Conservation (phyloP, 352 stramenopile genomes). For the Globisporangium cystogenes region DNA sequence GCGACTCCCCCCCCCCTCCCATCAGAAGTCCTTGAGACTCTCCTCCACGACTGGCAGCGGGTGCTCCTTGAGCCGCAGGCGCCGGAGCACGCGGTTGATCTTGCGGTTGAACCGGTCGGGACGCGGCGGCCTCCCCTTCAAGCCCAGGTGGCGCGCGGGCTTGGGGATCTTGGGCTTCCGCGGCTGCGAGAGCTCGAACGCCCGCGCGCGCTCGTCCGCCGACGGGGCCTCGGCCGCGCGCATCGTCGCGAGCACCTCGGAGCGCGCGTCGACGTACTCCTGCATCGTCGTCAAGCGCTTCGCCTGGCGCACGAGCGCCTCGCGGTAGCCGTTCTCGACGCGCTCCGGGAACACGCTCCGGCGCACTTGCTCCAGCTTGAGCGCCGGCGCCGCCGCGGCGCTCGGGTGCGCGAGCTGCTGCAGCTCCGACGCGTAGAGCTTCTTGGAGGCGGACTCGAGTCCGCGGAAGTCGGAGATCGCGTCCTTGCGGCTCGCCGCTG, state of each 20-base stretch:
- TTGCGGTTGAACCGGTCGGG: slow-evolving; percentile 73
- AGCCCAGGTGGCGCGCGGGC: slow-evolving; percentile 23
- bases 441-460: slow-evolving; percentile 28
- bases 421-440: slow-evolving; percentile 24
- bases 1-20: neutral
- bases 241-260: slow-evolving; percentile 42
- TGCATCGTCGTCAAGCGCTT: slow-evolving; percentile 41
- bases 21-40: slow-evolving; percentile 57
- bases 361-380: slow-evolving; percentile 48
- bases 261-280: slow-evolving; percentile 50
- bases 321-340: slow-evolving; percentile 42
- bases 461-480: slow-evolving; percentile 28
- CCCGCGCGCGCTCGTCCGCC: slow-evolving; percentile 16
- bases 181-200: slow-evolving; percentile 22
- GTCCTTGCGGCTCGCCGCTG: slow-evolving; percentile 14
- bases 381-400: slow-evolving; percentile 10
- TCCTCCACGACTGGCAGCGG: slow-evolving; percentile 66
- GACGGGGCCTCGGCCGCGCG: slow-evolving; percentile 17
- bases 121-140: slow-evolving; percentile 34
- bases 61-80: slow-evolving; percentile 65
- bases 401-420: slow-evolving; percentile 18
- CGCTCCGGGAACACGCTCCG: slow-evolving; percentile 49
- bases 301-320: slow-evolving; percentile 49
- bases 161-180: slow-evolving; percentile 76
- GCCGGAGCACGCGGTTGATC: slow-evolving; percentile 76